Percentiles rank a stretch among this genome's conserved stretches.
Conservation (phyloP, 2,329 filamentous ascomycete species). For the Colletotrichum sp. region DNA sequence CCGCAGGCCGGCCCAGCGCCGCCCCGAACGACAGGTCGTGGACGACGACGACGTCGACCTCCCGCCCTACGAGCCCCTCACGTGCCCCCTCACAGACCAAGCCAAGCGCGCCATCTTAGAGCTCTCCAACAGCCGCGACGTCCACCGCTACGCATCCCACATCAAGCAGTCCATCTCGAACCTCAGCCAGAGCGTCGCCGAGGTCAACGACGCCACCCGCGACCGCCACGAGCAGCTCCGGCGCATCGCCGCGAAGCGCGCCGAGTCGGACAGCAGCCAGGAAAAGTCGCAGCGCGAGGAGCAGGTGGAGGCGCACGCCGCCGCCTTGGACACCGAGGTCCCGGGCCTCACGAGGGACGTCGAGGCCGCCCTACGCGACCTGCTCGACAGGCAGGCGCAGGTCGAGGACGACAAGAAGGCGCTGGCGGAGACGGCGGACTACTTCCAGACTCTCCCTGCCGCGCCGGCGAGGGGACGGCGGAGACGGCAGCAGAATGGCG, state of each 20-base stretch:
- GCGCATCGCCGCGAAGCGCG: constrained; percentile 36
- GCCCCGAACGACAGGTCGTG: constrained; percentile 3
- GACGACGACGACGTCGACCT: constrained; percentile 32
- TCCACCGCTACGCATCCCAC: constrained; percentile 49
- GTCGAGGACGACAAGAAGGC: constrained; percentile 54
- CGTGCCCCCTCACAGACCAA: constrained; percentile 46
- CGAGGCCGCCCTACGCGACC: constrained; percentile 51
- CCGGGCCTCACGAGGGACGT: constrained; percentile 47
- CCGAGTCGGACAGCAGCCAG: constrained; percentile 35
- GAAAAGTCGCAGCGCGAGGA: constrained; percentile 40
- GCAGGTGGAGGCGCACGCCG: constrained; percentile 42
- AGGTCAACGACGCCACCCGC: constrained; percentile 53
- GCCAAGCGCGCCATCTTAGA: constrained; percentile 45
- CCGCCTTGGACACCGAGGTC: constrained; percentile 43
- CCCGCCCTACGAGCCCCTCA: constrained; percentile 56
- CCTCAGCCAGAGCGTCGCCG: constrained; percentile 50
- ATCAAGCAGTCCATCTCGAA: constrained; percentile 48
- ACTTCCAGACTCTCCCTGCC: constrained; percentile 13
- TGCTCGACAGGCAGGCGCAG: constrained; percentile 55
- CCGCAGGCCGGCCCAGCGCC: constrained; percentile 10
- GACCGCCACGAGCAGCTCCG: constrained; percentile 40
- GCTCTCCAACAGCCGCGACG: constrained; percentile 46
- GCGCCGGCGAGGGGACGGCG: constrained; percentile 1
- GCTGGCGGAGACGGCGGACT: constrained; percentile 35
- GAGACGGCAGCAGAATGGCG: constrained; percentile 21